These are phyloP conservation scores for Colletotrichum godetiae DNA, from an alignment of 2,329 filamentous ascomycete species.

Conservation along the genomic window DNA sequence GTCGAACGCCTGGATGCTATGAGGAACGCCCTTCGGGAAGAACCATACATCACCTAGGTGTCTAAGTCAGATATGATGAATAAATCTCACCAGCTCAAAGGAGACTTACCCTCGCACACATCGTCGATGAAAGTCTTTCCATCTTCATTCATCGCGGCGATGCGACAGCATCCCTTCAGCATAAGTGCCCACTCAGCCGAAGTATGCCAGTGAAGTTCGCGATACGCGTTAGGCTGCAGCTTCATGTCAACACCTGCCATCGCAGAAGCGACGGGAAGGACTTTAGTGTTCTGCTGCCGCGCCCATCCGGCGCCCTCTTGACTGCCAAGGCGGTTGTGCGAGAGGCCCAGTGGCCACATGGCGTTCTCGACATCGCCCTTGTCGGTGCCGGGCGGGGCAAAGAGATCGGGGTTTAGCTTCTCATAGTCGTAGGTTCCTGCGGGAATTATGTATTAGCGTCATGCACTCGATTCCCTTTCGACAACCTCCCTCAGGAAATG, in stretches of 20 bases:
- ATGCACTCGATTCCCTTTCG: not conserved
- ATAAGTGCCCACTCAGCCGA: constrained; percentile 64
- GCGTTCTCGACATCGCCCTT: constrained; percentile 57
- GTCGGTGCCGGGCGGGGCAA: constrained; percentile 66
- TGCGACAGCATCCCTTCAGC: constrained; percentile 63
- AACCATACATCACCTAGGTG: constrained; percentile 63
- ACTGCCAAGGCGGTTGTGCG: constrained; percentile 58
- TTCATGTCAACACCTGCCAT: constrained; percentile 72
- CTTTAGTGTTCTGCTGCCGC: constrained; percentile 62
- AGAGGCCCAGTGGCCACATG: constrained; percentile 66
- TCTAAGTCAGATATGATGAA: not conserved
- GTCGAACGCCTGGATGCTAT: constrained; percentile 65
- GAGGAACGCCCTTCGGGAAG: constrained; percentile 61
- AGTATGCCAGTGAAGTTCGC: constrained; percentile 73
- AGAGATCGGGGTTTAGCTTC: constrained; percentile 64
- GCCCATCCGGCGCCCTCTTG: constrained; percentile 62
- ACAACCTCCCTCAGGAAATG: not conserved
- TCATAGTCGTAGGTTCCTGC: constrained; percentile 54
- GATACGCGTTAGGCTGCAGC: constrained; percentile 66
- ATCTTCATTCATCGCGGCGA: constrained; percentile 63
- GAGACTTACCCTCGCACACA: constrained; percentile 43
- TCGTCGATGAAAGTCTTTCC: constrained; percentile 61
- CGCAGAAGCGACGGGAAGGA: constrained; percentile 59
- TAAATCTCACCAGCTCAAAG: too few relatives aligned
- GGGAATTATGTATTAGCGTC: constrained; percentile 5